phyloP scores from a whole-genome alignment of 164 flowering plant genomes.

The Piper longum region DNA sequence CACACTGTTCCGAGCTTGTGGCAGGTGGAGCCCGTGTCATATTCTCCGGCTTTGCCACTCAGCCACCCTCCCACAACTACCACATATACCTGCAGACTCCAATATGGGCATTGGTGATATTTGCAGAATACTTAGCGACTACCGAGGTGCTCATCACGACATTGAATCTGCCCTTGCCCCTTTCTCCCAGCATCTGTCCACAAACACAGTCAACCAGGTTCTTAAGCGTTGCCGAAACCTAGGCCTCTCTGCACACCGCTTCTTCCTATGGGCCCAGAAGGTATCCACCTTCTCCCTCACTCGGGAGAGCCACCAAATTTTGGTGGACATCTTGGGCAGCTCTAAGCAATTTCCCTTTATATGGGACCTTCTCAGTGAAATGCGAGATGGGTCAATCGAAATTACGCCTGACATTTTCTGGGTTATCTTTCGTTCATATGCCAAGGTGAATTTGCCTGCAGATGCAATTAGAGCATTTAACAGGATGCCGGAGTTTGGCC shows the following conservation, averaged over 20 bases:
- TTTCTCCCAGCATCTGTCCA: conserved; percentile 27
- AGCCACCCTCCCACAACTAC: not conserved
- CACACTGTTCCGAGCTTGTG: not conserved
- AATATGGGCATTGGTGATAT: conserved; percentile 25
- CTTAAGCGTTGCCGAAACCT: conserved; percentile 67
- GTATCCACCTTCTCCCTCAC: conserved; percentile 44
- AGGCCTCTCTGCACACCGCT: conserved; percentile 61
- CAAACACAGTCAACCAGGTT: conserved; percentile 58
- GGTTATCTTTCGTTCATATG: conserved; percentile 55
- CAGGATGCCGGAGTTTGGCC: conserved; percentile 61
- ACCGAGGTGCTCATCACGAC: conserved; percentile 63
- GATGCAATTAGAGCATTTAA: conserved; percentile 68
- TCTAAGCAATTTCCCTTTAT: conserved; percentile 64
- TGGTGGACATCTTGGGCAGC: conserved; percentile 55
- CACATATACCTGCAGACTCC: conserved; percentile 1
- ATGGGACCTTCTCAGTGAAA: conserved; percentile 68
- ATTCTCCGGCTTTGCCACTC: not conserved
- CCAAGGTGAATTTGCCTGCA: conserved; percentile 54
- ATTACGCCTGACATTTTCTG: conserved; percentile 42
- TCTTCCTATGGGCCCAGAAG: conserved; percentile 61
- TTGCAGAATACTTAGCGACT: conserved; percentile 69
- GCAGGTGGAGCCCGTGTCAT: not conserved
- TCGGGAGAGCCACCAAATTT: conserved; percentile 34
- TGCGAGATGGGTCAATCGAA: conserved; percentile 25
- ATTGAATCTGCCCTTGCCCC: conserved; percentile 44